phyloP scores from a whole-genome alignment of 306 rosid genomes.

The Alnus glutinosa region DNA sequence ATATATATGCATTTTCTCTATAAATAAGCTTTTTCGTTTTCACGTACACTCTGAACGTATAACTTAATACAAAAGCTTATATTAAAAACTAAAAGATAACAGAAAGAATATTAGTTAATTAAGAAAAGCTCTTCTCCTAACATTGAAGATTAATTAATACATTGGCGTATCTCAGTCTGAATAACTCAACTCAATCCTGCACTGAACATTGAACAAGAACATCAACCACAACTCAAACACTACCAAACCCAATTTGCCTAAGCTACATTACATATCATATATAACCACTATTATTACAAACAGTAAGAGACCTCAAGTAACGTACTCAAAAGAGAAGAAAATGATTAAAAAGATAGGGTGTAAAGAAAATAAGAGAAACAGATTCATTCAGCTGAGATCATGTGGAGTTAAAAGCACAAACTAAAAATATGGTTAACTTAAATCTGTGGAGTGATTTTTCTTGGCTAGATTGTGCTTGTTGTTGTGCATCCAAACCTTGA shows the following conservation, averaged over 20 bases:
- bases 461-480: slow-evolving; percentile 67
- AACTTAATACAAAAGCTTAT: neutral
- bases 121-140: neutral
- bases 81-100: neutral
- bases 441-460: slow-evolving; percentile 18
- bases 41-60: neutral
- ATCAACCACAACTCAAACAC: slow-evolving; percentile 26
- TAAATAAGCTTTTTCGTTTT: neutral
- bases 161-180: slow-evolving; percentile 11
- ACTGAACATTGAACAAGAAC: slow-evolving; percentile 19
- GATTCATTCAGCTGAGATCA: slow-evolving; percentile 4
- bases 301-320: slow-evolving; percentile 3
- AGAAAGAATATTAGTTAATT: neutral
- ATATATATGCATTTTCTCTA: too few relatives aligned
- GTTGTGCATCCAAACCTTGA: slow-evolving; percentile 90
- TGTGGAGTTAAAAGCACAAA: slow-evolving; percentile 17
- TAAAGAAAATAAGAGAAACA: slow-evolving; percentile 14
- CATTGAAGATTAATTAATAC: neutral
- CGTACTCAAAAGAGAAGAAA: slow-evolving; percentile 10
- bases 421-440: slow-evolving; percentile 3
- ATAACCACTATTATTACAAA: slow-evolving; percentile 9
- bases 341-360: slow-evolving; percentile 9
- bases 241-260: slow-evolving; percentile 25
- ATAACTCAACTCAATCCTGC: neutral
- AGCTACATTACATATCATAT: slow-evolving; percentile 15